phyloP scores from a whole-genome alignment of 352 stramenopile species.

The Globisporangium megalacanthum region DNA sequence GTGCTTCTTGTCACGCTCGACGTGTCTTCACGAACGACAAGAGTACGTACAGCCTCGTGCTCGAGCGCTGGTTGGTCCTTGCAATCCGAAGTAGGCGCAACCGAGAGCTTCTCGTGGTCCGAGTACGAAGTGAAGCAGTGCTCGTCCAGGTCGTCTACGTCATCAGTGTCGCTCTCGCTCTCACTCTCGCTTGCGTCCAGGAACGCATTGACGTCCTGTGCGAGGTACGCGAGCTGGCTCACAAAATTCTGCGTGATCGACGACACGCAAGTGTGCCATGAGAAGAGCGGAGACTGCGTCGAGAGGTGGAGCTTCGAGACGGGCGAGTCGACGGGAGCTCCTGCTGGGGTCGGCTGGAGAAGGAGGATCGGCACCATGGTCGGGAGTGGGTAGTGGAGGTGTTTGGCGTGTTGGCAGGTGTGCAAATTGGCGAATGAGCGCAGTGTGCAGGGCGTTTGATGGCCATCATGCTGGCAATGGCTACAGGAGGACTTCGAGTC shows the following conservation, averaged over 20 bases:
- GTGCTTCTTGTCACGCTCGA: background rate
- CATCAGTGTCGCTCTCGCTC: no score
- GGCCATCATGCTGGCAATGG: background rate
- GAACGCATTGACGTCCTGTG: constrained; percentile 1
- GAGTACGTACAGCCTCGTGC: background rate
- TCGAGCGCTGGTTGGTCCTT: background rate
- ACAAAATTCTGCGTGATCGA: background rate
- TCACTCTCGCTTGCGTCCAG: background rate
- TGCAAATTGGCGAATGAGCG: background rate
- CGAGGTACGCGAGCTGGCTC: background rate
- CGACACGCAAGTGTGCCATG: background rate
- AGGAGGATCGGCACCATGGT: background rate
- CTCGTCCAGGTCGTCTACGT: background rate
- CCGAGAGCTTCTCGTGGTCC: background rate
- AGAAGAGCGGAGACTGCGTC: background rate
- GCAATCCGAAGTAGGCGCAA: no score
- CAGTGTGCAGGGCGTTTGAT: background rate
- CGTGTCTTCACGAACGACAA: no score
- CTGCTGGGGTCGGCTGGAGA: background rate
- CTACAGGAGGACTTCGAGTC: background rate
- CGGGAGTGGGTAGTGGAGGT: background rate
- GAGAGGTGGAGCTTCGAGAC: background rate
- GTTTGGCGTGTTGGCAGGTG: background rate
- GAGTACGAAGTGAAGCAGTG: background rate
- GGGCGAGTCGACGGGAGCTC: background rate